Evolutionary conservation across 176 grass and related monocot species (phyloP).

Genomic region (Secale cereale): DNA sequence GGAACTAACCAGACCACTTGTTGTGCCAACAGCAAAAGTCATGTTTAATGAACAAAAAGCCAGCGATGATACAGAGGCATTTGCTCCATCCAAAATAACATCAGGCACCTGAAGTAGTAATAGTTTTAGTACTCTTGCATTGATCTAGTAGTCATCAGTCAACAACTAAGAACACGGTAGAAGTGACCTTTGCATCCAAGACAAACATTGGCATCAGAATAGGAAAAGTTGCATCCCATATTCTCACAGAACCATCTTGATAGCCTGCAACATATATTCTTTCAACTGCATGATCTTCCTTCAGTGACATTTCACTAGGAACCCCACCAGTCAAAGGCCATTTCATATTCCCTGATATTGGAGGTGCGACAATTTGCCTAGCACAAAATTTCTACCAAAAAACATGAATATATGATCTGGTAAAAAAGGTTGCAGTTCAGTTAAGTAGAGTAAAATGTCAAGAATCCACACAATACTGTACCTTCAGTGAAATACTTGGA

Average conservation of each 20-base stretch:
- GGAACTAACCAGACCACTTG: slow-evolving; percentile 89
- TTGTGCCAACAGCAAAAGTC: slow-evolving; percentile 81
- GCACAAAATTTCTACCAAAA: slow-evolving; percentile 59
- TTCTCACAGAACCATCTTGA: slow-evolving; percentile 96
- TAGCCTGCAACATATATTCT: slow-evolving; percentile 88
- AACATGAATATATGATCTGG: not conserved
- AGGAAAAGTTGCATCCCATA: slow-evolving; percentile 92
- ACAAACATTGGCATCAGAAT: slow-evolving; percentile 73
- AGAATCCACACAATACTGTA: slow-evolving; percentile 27
- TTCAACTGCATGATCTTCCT: slow-evolving; percentile 54
- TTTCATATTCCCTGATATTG: slow-evolving; percentile 55
- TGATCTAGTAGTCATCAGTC: slow-evolving; percentile 7
- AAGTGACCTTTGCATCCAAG: slow-evolving; percentile 75
- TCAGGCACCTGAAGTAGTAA: slow-evolving; percentile 57
- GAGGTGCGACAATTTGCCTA: slow-evolving; percentile 30
- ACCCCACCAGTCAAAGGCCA: slow-evolving; percentile 98
- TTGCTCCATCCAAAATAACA: slow-evolving; percentile 52
- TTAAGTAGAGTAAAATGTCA: not conserved
- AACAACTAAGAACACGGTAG: slow-evolving; percentile 4
- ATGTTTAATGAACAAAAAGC: slow-evolving; percentile 66
- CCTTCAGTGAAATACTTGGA: slow-evolving; percentile 67
- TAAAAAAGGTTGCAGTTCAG: slow-evolving; percentile 18
- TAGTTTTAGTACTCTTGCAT: slow-evolving; percentile 9
- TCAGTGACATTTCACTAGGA: slow-evolving; percentile 78
- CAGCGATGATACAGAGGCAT: slow-evolving; percentile 67